Evolutionary conservation across 805 yeast species (phyloP), one percentile per base, ranked within the genome.

Genomic region (Myxozyma neglecta): DNA sequence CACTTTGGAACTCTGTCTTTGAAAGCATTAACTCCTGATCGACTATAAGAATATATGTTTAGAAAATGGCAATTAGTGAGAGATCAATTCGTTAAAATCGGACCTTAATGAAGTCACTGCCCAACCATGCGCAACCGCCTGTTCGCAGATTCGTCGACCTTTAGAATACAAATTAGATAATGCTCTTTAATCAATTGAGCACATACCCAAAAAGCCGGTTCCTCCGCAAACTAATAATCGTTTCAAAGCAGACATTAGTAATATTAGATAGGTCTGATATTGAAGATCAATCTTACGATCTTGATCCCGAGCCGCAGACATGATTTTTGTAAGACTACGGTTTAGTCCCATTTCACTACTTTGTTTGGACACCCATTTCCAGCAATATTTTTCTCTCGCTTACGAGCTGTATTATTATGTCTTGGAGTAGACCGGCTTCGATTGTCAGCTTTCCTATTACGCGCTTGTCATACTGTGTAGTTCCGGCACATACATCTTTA

Each of bases 51-150:
- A 13, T 16, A 43, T 14, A 1, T 35, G 6, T n/a, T 16, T 8
- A n/a, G 11, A 18, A 29, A 40, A 40, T 24, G 8, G 6, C 46
- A 13, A 39, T 13, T 39, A 13, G 13, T 13, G 16, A 13, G 42
- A n/a, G 16, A 39, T 13, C 16, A 11, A 7, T 6, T 13, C 6
- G 24, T 29, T 5, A 35, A 6, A 9, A 11, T 18, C 8, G n/a
- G 6, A 60, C 66, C 66, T 63, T 37, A 63, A 34, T 32, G 64
- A 63, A 4, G 66, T 63, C 7, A 63, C 66, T 6, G 45, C 45
- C 65, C 65, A 63, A 24, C 66, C 66, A 45, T 60, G 63, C 10
- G 63, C 66, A n/a, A 52, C 58, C 3, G 64, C 66, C 16, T 53
- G 55, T 44, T 63, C 66, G 55, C 66, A 63, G 11, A 63, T 60